A percentile compares a stretch with the other conserved stretches of the same genome.
phyloP scores from a whole-genome alignment of 441 rosid genomes.

The Viola pubescens region DNA sequence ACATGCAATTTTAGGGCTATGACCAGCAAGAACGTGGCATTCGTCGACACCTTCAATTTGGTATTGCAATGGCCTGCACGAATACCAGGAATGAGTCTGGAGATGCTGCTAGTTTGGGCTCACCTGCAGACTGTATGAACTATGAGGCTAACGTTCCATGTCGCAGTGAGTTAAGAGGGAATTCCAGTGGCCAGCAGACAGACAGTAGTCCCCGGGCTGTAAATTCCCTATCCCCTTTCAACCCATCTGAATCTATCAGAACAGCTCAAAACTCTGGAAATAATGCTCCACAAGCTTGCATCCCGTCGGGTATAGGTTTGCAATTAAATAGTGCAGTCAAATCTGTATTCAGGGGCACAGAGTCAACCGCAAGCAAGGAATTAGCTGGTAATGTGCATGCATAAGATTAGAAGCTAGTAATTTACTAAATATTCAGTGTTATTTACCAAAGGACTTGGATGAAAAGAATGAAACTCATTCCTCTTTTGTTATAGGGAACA shows the following conservation, averaged over 20 bases:
- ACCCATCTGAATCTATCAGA: slow-evolving; percentile 10
- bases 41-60: slow-evolving; percentile 33
- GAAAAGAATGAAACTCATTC: slow-evolving; percentile 3
- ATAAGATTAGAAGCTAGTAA: slow-evolving; percentile 13
- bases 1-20: slow-evolving; percentile 15
- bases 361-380: slow-evolving; percentile 7
- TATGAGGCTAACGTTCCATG: slow-evolving; percentile 9
- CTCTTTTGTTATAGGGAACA: slow-evolving; percentile 6
- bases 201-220: slow-evolving; percentile 4
- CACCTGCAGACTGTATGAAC: slow-evolving; percentile 4
- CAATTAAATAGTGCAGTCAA: slow-evolving; percentile 4
- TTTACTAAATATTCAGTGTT: not conserved
- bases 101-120: slow-evolving; percentile 7
- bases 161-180: slow-evolving; percentile 10
- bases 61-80: slow-evolving; percentile 9
- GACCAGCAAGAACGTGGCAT: slow-evolving; percentile 22
- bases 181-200: slow-evolving; percentile 10
- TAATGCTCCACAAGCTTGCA: slow-evolving; percentile 2
- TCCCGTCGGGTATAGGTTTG: slow-evolving; percentile 12
- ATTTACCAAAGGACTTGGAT: slow-evolving; percentile 9
- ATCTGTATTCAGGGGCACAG: slow-evolving; percentile 13
- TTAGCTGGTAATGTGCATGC: slow-evolving; percentile 10
- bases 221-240: slow-evolving; percentile 4
- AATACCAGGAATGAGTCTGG: slow-evolving; percentile 4
- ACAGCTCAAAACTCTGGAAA: slow-evolving; percentile 15